These are phyloP conservation scores for Lasiodiplodia sp. DNA, from an alignment of 2,329 filamentous ascomycete species.

Conservation along the genomic window DNA sequence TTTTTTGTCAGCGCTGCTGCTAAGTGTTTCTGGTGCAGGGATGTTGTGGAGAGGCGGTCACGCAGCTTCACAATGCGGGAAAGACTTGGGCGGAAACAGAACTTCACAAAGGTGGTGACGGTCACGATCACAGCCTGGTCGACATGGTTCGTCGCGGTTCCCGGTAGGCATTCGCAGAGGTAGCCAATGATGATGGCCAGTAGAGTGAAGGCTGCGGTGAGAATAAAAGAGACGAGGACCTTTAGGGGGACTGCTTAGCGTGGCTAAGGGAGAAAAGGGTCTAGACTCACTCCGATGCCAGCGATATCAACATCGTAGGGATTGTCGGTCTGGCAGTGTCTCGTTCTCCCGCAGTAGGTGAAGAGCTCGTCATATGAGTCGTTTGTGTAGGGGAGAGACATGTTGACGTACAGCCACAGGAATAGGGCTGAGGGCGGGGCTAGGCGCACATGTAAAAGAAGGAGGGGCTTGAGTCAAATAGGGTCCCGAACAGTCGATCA, in stretches of 20 bases:
- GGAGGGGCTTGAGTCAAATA: background rate
- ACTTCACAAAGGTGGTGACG: conserved; percentile 8
- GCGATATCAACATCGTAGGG: conserved; percentile 23
- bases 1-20: background rate
- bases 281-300: conserved; percentile 14
- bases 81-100: conserved; percentile 15
- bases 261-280: too few relatives aligned
- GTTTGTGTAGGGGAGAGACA: conserved; percentile 8
- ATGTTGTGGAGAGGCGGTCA: background rate
- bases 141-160: conserved; percentile 10
- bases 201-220: conserved; percentile 13
- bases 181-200: conserved; percentile 16
- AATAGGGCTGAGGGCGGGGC: background rate
- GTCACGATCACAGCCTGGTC: conserved; percentile 8
- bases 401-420: background rate
- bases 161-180: conserved; percentile 15
- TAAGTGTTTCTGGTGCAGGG: background rate
- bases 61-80: background rate
- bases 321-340: conserved; percentile 1
- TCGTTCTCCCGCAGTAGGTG: conserved; percentile 10
- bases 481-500: background rate
- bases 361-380: conserved; percentile 1
- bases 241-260: background rate
- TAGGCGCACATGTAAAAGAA: background rate
- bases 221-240: conserved; percentile 19